Evolutionary conservation across 2,329 filamentous ascomycete genomes (phyloP).

Genomic region (Magnaporthiopsis rhizophila): DNA sequence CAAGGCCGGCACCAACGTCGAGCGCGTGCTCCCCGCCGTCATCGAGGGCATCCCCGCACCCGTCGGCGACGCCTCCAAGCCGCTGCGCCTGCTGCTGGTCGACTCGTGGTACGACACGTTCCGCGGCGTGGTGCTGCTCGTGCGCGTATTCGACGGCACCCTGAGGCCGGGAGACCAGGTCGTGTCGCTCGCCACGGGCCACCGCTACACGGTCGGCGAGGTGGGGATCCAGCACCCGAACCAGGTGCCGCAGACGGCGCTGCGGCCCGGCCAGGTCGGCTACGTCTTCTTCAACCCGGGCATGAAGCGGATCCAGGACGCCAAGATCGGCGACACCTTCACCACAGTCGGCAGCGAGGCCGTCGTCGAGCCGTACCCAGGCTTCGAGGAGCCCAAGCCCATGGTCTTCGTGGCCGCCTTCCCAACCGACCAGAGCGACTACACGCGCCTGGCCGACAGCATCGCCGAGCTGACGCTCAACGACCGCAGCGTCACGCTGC

Average conservation of each 20-base stretch:
- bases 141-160: slow-evolving; percentile 83
- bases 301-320: slow-evolving; percentile 95
- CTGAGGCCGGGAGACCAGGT: slow-evolving; percentile 77
- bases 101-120: slow-evolving; percentile 99
- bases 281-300: slow-evolving; percentile 97
- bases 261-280: slow-evolving; percentile 89
- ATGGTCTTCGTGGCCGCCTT: slow-evolving; percentile 99
- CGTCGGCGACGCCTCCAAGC: slow-evolving; percentile 59
- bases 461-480: slow-evolving; percentile 92
- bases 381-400: slow-evolving; percentile 93
- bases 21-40: slow-evolving; percentile 73
- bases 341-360: slow-evolving; percentile 73
- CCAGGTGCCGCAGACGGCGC: slow-evolving; percentile 68
- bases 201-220: slow-evolving; percentile 89
- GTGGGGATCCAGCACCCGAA: slow-evolving; percentile 94
- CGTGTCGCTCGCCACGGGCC: slow-evolving; percentile 78
- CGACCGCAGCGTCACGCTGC: slow-evolving; percentile 86
- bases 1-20: slow-evolving; percentile 87
- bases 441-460: slow-evolving; percentile 81
- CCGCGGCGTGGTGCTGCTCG: slow-evolving; percentile 83
- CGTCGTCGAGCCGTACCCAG: slow-evolving; percentile 71
- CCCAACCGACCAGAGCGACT: slow-evolving; percentile 83
- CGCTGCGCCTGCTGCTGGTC: slow-evolving; percentile 77
- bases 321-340: slow-evolving; percentile 92
- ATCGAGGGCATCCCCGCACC: slow-evolving; percentile 80